Conservation (phyloP, 2,329 filamentous ascomycete genomes). For the Seiridium unicorne region DNA sequence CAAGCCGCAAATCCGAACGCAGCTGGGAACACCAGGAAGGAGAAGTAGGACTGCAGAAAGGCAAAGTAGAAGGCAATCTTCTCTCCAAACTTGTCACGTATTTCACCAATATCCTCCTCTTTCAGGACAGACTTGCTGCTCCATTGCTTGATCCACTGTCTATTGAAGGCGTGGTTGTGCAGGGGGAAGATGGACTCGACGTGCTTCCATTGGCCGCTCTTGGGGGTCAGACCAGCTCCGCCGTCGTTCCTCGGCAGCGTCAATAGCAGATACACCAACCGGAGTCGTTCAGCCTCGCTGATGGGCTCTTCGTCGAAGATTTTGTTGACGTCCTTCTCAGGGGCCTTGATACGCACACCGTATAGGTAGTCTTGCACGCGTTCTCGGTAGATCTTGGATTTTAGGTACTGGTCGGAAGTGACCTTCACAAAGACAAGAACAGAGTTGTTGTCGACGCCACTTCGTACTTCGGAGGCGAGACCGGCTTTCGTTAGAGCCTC, state of each 20-base stretch:
- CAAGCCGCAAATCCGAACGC: constrained; percentile 74
- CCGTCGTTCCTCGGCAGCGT: constrained; percentile 71
- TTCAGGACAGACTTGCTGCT: constrained; percentile 69
- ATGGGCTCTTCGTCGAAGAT: constrained; percentile 73
- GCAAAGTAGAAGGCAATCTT: constrained; percentile 94
- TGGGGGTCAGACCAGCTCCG: constrained; percentile 74
- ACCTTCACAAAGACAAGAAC: constrained; percentile 83
- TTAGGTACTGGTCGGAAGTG: constrained; percentile 71
- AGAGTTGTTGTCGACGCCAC: constrained; percentile 66
- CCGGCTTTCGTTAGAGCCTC: constrained; percentile 73
- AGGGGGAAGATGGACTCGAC: constrained; percentile 75
- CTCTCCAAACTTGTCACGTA: constrained; percentile 76
- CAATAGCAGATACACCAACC: constrained; percentile 84
- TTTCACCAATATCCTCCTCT: constrained; percentile 66
- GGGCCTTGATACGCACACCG: constrained; percentile 76
- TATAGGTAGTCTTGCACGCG: constrained; percentile 93
- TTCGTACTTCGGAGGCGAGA: constrained; percentile 84
- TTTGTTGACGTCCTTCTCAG: constrained; percentile 67
- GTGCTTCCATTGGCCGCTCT: constrained; percentile 67
- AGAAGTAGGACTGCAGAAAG: constrained; percentile 88
- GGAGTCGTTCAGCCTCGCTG: constrained; percentile 82
- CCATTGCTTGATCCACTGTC: constrained; percentile 72
- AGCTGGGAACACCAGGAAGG: constrained; percentile 80
- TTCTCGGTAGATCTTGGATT: constrained; percentile 79
- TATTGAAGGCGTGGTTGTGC: constrained; percentile 75